Conservation (phyloP, 2,329 filamentous ascomycete species). For the Diaporthe sp. region DNA sequence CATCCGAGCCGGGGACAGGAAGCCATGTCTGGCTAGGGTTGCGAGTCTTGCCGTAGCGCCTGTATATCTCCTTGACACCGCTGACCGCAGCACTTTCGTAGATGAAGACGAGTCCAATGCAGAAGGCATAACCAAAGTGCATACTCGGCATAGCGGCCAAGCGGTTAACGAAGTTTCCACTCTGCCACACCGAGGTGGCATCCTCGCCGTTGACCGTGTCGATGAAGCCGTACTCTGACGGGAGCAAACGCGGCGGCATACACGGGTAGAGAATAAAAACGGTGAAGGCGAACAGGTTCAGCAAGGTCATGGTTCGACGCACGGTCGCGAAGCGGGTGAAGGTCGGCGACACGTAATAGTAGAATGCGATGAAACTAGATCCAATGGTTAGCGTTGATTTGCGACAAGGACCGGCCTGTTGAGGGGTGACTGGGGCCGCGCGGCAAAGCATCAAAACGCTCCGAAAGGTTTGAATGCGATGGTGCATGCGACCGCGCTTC, state of each 20-base stretch:
- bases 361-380: constrained; percentile 70
- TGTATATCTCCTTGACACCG: constrained; percentile 32
- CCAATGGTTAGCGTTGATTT: constrained; percentile 4
- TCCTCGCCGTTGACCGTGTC: constrained; percentile 63
- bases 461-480: neutral
- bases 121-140: constrained; percentile 67
- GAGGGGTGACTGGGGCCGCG: neutral
- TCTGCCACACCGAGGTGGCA: constrained; percentile 64
- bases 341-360: constrained; percentile 65
- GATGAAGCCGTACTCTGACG: constrained; percentile 58
- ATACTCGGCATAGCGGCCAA: constrained; percentile 68
- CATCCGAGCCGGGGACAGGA: constrained; percentile 25
- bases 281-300: constrained; percentile 66
- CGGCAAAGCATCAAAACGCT: neutral
- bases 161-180: constrained; percentile 67
- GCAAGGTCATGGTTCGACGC: constrained; percentile 57
- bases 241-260: constrained; percentile 70
- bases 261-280: constrained; percentile 69
- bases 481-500: neutral
- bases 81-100: constrained; percentile 55
- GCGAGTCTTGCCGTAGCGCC: constrained; percentile 34
- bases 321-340: constrained; percentile 49
- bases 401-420: neutral
- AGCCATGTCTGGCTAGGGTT: constrained; percentile 34
- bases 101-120: constrained; percentile 63